phyloP scores from a whole-genome alignment of 2,329 filamentous ascomycete species.

The Trichoderma lentiforme region DNA sequence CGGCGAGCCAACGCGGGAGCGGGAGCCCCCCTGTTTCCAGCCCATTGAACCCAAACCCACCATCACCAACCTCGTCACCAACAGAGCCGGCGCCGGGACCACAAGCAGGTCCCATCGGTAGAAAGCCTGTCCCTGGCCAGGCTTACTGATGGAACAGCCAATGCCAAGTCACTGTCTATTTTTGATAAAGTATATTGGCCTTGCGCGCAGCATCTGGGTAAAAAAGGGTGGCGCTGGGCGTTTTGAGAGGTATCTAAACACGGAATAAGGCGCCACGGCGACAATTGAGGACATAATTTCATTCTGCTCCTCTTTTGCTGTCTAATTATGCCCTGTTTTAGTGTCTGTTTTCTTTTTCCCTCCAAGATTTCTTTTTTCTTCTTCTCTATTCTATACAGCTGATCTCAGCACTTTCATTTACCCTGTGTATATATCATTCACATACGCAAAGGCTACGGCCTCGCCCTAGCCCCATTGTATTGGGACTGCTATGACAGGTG shows the following conservation, averaged over 20 bases:
- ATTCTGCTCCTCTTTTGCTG: slow-evolving; percentile 21
- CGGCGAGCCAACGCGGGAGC: slow-evolving; percentile 39
- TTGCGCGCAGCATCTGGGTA: slow-evolving; percentile 23
- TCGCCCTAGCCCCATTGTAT: neutral
- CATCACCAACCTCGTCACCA: slow-evolving; percentile 15
- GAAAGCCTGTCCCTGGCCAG: slow-evolving; percentile 57
- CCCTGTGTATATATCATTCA: slow-evolving; percentile 14
- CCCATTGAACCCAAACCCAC: slow-evolving; percentile 42
- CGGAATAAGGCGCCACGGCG: slow-evolving; percentile 24
- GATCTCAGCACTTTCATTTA: slow-evolving; percentile 11
- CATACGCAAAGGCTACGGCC: slow-evolving; percentile 7
- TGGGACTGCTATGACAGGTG: neutral
- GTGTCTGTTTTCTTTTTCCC: slow-evolving; percentile 16
- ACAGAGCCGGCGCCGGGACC: slow-evolving; percentile 32
- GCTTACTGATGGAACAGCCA: slow-evolving; percentile 37
- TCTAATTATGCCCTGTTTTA: slow-evolving; percentile 22
- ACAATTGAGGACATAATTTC: slow-evolving; percentile 23
- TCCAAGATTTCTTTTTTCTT: neutral
- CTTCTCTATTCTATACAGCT: slow-evolving; percentile 1
- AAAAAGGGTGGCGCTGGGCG: slow-evolving; percentile 28
- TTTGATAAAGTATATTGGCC: slow-evolving; percentile 21
- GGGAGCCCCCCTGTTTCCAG: slow-evolving; percentile 45
- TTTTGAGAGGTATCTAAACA: slow-evolving; percentile 25
- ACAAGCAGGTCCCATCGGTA: slow-evolving; percentile 43
- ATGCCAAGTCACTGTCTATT: slow-evolving; percentile 2